A percentile compares a stretch with the other conserved stretches of the same genome.
These are phyloP conservation scores for Pachysandra terminalis DNA, from an alignment of 164 flowering plant species.

Conservation along the genomic window DNA sequence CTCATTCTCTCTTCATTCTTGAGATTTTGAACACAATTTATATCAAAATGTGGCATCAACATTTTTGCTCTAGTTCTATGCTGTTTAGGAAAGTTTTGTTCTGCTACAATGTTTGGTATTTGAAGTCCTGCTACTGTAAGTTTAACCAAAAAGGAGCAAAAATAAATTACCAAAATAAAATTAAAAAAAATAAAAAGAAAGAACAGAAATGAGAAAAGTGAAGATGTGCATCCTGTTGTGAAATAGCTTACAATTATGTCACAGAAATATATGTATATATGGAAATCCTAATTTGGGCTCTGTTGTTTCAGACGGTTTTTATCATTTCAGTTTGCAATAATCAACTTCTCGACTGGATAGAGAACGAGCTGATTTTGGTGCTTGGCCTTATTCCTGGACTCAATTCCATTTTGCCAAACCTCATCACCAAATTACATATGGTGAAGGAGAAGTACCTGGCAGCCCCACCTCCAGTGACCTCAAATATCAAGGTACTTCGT, in stretches of 20 bases:
- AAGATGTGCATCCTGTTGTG: no score
- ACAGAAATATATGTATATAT: no score
- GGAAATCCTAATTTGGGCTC: background rate
- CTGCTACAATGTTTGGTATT: background rate
- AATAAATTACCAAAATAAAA: no score
- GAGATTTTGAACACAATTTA: background rate
- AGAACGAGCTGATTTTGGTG: conserved; percentile 77
- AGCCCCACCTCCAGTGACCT: conserved; percentile 39
- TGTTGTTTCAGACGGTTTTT: conserved; percentile 67
- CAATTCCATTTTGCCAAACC: conserved; percentile 51
- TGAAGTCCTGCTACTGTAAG: background rate
- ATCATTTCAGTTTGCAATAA: conserved; percentile 91
- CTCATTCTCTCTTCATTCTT: conserved; percentile 3
- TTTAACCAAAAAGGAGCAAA: no score
- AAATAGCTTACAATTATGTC: no score
- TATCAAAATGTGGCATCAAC: background rate
- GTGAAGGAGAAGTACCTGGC: conserved; percentile 59
- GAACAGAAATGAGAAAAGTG: no score
- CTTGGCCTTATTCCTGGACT: conserved; percentile 76
- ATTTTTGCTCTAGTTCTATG: background rate
- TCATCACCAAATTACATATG: conserved; percentile 59
- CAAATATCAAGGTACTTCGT: conserved; percentile 55
- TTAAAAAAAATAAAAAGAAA: no score
- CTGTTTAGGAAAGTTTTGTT: background rate
- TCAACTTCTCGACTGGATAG: conserved; percentile 87